phyloP scores from a whole-genome alignment of 2,329 filamentous ascomycete species.

The Neofusicoccum umdonicola region DNA sequence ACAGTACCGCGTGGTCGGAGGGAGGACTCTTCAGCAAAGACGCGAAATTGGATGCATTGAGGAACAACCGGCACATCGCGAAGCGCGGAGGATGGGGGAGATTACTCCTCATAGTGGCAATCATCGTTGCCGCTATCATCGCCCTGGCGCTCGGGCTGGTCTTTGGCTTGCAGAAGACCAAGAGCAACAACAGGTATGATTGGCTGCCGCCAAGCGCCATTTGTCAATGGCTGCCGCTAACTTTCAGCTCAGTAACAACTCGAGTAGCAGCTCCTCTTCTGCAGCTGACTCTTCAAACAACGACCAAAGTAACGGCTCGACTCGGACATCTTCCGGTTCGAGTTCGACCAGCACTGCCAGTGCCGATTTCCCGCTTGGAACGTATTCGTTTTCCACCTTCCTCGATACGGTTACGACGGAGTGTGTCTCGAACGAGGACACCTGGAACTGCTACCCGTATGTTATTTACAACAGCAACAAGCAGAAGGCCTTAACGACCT shows the following conservation, averaged over 20 bases:
- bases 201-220: not conserved
- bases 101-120: conserved; percentile 33
- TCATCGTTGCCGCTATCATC: conserved; percentile 35
- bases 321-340: not conserved
- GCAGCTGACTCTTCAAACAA: not conserved
- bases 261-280: not conserved
- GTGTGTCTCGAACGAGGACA: conserved; percentile 58
- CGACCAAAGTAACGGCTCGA: not conserved
- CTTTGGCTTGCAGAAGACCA: conserved; percentile 41
- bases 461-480: conserved; percentile 46
- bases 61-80: conserved; percentile 4
- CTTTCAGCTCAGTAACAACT: not conserved
- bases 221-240: not conserved
- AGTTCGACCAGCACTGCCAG: conserved; percentile 21
- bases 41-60: conserved; percentile 29
- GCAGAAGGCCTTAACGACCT: conserved; percentile 48
- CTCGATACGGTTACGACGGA: conserved; percentile 53
- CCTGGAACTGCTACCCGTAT: conserved; percentile 64
- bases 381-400: conserved; percentile 60
- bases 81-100: conserved; percentile 41
- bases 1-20: conserved; percentile 36
- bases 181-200: conserved; percentile 18
- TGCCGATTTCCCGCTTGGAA: conserved; percentile 58
- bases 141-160: conserved; percentile 40
- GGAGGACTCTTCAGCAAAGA: conserved; percentile 21